Conservation (phyloP, 2,329 filamentous ascomycete genomes). For the Apiospora koreana region DNA sequence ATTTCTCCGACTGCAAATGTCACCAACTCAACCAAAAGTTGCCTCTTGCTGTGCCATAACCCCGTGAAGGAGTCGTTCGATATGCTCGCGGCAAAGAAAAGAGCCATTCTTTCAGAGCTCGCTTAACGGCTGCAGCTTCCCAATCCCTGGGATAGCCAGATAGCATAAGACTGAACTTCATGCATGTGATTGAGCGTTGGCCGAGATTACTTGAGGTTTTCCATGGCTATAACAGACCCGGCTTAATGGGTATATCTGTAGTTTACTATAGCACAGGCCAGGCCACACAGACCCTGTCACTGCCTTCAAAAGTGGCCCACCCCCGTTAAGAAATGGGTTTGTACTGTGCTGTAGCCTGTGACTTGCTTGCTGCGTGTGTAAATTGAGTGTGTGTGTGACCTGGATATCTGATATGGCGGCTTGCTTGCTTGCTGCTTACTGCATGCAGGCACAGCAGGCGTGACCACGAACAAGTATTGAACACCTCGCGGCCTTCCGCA, state of each 20-base stretch:
- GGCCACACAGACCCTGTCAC: slow-evolving; percentile 4
- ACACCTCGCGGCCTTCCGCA: not conserved
- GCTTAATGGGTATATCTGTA: slow-evolving; percentile 11
- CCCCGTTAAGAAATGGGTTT: not conserved
- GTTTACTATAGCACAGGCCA: not conserved
- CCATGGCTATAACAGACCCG: slow-evolving; percentile 11
- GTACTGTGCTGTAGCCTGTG: not conserved
- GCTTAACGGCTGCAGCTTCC: slow-evolving; percentile 4
- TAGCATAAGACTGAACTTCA: not conserved
- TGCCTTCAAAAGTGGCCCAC: not conserved
- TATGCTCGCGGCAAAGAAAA: not conserved
- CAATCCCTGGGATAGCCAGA: not conserved
- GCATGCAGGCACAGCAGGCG: not conserved
- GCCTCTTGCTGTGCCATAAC: not conserved
- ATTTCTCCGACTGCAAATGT: slow-evolving; percentile 7
- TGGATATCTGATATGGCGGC: slow-evolving; percentile 1
- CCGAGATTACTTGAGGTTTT: slow-evolving; percentile 9
- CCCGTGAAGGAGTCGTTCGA: not conserved
- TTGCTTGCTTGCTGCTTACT: not conserved
- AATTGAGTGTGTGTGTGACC: slow-evolving; percentile 1
- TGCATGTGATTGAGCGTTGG: slow-evolving; percentile 10
- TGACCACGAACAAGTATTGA: not conserved
- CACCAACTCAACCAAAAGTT: not conserved
- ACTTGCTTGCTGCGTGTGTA: not conserved
- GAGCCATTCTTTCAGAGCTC: not conserved